A percentile compares a stretch with the other conserved stretches of the same genome.
These are phyloP conservation scores for Apiospora rasikravindrae DNA, from an alignment of 2,329 filamentous ascomycete species.

Conservation along the genomic window DNA sequence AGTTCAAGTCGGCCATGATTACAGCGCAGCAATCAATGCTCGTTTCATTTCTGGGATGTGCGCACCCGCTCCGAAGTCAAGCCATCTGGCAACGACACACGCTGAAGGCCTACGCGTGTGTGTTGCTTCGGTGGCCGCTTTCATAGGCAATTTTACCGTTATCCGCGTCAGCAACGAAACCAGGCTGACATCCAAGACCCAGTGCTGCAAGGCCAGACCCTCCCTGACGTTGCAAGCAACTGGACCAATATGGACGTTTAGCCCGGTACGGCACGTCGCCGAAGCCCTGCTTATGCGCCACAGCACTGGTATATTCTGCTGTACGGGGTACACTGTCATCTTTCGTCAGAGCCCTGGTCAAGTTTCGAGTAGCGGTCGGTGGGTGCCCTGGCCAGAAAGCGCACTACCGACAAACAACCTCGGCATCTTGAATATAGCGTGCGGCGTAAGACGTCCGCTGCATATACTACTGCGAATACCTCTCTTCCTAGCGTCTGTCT, in stretches of 20 bases:
- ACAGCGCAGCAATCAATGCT: conserved; percentile 2
- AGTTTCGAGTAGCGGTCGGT: conserved; percentile 12
- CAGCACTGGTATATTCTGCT: neutral
- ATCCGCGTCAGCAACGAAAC: neutral
- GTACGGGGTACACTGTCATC: conserved; percentile 3
- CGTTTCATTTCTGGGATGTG: neutral
- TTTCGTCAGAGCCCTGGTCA: conserved; percentile 5
- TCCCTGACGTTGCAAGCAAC: conserved; percentile 7
- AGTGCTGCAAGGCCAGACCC: neutral
- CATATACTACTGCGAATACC: conserved; percentile 14
- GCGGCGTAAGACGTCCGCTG: conserved; percentile 7
- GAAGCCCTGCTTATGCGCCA: conserved; percentile 8
- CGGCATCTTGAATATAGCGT: conserved; percentile 6
- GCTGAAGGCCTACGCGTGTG: neutral
- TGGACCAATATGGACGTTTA: conserved; percentile 3
- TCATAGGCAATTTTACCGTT: neutral
- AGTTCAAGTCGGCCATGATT: neutral
- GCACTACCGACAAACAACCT: conserved; percentile 2
- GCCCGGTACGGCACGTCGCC: conserved; percentile 5
- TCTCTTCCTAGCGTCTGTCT: neutral
- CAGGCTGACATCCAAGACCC: conserved; percentile 1
- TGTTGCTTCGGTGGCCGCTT: neutral
- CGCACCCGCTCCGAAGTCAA: neutral
- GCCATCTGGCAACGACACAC: neutral
- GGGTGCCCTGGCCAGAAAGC: neutral